phyloP scores from a whole-genome alignment of 2,329 filamentous ascomycete genomes.

The Microsporum audouinii region DNA sequence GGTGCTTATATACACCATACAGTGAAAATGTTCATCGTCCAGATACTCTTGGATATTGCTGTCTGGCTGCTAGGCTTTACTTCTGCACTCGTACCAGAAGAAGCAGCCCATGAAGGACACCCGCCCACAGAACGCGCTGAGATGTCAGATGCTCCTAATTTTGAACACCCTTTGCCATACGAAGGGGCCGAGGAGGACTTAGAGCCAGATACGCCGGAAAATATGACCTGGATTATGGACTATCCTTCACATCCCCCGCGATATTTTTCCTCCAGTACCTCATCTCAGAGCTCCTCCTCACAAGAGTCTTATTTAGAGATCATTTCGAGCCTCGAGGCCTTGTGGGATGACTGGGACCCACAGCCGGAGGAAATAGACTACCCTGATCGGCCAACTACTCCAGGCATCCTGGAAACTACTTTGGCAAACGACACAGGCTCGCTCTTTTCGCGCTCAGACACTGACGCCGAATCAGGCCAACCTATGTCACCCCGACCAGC shows the following conservation, averaged over 20 bases:
- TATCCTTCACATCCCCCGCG: not conserved
- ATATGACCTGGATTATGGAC: not conserved
- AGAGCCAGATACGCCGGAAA: not conserved
- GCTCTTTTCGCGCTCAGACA: not conserved
- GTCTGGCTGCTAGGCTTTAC: not conserved
- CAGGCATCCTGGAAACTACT: not conserved
- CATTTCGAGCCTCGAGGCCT: not conserved
- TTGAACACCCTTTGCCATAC: not conserved
- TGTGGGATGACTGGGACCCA: not conserved
- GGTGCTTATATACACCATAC: not conserved
- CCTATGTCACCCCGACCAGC: not conserved
- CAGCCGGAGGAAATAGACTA: not conserved
- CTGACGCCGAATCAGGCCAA: not conserved
- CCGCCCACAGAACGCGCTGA: not conserved
- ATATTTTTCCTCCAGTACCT: not conserved
- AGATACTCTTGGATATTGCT: not conserved
- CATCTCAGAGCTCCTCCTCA: not conserved
- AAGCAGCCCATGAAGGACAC: not conserved
- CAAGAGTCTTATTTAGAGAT: not conserved
- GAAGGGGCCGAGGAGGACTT: not conserved
- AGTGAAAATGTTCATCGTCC: not conserved
- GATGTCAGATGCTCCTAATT: not conserved
- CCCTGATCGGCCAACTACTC: constrained; percentile 1
- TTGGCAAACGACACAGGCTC: not conserved
- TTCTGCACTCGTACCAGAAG: not conserved